Evolutionary conservation across 306 rosid species (phyloP), one percentile per base, ranked within the genome.

Genomic region (Inga oerstediana): DNA sequence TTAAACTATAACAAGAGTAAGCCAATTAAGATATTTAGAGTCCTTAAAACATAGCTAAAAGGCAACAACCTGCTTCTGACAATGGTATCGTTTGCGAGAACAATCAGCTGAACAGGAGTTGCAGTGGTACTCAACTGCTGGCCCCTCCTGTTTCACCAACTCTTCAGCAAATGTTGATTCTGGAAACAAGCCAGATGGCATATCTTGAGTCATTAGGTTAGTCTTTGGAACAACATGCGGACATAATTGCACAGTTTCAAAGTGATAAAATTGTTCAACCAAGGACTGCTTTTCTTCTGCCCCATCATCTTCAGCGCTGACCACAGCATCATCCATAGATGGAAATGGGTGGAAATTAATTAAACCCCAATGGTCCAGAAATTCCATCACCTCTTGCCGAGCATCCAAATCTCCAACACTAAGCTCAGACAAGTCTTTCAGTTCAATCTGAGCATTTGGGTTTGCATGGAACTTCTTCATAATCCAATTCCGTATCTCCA

Each of bases 41-140:
- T 68, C 62, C 61, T 82, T 58, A 54, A 83, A 56, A 67, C 52
- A 39, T 30, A 27, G 46, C 9, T 6, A 69, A 58, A 43, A 77
- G 78, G 73, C 62, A 77, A 76, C 72, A 51, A 93, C 97, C 95
- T 90, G 94, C 91, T 93, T 93, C 90, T 90, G 97, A 86, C 97
- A 93, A 88, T 91, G 97, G 89, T 91, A 91, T 44, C 94, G 91
- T 84, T 91, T 90, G 81, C 94, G 91, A 81, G 97, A 93, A 86
- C 97, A 91, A 88, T 93, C 97, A 80, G 90, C 93, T 20, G 95
- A 85, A 84, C 97, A 93, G 48, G 94, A 93, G 90, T 91, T 93
- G 88, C 97, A 93, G 52, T 93, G 97, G 89, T 93, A 91, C 87
- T 93, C 97, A 79, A 91, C 97, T 78, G 87, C 45, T 80, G 97